Percentiles rank a stretch among this genome's conserved stretches.
These are phyloP conservation scores for Phaeophleospora eucalypticola DNA, from an alignment of 2,329 filamentous ascomycete genomes.

Conservation along the genomic window DNA sequence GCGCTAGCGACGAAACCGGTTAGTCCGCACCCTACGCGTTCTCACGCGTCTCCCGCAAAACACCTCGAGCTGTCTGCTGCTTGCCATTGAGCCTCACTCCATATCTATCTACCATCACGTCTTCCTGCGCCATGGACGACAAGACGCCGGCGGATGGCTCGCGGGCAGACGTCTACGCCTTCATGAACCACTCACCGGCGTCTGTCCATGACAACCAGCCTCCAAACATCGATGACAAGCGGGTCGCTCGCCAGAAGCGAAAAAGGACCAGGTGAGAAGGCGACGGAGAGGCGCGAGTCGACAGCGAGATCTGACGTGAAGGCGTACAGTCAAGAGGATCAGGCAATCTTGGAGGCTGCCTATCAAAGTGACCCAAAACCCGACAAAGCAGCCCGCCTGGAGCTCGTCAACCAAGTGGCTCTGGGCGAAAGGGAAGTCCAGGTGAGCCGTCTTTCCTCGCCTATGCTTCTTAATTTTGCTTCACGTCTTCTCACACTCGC, in stretches of 20 bases:
- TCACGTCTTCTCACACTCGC: not conserved
- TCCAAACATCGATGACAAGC: constrained; percentile 54
- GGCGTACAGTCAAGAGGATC: constrained; percentile 71
- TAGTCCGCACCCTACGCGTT: too few species aligned
- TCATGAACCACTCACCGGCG: constrained; percentile 57
- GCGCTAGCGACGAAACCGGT: too few species aligned
- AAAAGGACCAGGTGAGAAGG: constrained; percentile 54
- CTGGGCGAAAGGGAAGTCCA: constrained; percentile 95
- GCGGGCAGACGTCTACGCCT: constrained; percentile 41
- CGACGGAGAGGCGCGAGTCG: not conserved
- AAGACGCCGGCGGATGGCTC: not conserved
- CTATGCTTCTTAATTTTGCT: not conserved
- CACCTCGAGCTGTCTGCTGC: too few species aligned
- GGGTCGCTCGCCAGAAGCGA: constrained; percentile 57
- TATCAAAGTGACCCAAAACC: constrained; percentile 84
- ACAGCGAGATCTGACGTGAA: not conserved
- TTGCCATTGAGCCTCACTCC: too few species aligned
- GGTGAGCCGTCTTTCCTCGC: constrained; percentile 53
- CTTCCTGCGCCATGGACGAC: too few species aligned
- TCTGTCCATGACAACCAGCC: constrained; percentile 54
- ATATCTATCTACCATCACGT: too few species aligned
- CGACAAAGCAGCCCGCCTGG: constrained; percentile 79
- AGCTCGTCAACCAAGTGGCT: constrained; percentile 78
- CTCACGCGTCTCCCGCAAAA: too few species aligned
- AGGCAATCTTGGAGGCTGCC: constrained; percentile 79